Conservation (phyloP, 495 filamentous ascomycete species). For the Neurospora hispaniola region DNA sequence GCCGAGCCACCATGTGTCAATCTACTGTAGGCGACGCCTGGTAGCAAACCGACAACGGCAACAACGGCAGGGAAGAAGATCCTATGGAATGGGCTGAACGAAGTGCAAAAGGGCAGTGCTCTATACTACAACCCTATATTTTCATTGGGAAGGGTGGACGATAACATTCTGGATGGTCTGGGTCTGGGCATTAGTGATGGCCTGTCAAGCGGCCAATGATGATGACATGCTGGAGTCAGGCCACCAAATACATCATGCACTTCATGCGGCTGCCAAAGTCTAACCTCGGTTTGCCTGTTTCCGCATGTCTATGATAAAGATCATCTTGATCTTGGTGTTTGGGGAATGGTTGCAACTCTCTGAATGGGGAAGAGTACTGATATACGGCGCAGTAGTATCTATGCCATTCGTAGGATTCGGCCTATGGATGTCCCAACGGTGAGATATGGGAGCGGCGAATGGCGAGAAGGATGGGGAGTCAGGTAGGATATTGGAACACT, state of each 20-base stretch:
- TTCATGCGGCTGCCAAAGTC: background rate
- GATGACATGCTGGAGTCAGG: background rate
- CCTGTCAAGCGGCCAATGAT: background rate
- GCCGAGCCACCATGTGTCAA: background rate
- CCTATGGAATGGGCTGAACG: background rate
- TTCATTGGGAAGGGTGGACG: background rate
- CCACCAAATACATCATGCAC: background rate
- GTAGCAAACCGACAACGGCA: background rate
- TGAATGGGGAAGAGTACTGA: background rate
- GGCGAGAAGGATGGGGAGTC: background rate
- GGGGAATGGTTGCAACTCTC: background rate
- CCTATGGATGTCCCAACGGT: background rate
- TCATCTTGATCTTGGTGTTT: background rate
- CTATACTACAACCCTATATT: background rate
- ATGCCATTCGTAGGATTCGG: background rate
- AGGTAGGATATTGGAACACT: background rate
- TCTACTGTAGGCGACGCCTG: background rate
- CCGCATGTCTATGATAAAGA: background rate
- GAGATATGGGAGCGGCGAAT: background rate
- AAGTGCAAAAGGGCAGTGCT: background rate
- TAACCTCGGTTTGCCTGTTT: background rate
- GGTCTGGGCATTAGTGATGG: background rate
- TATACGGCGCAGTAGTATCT: background rate
- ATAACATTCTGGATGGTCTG: background rate
- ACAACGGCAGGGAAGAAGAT: background rate